Base-by-base conservation (phyloP, 2,329 filamentous ascomycete genomes). In the Colletotrichum orchidophilum region DNA sequence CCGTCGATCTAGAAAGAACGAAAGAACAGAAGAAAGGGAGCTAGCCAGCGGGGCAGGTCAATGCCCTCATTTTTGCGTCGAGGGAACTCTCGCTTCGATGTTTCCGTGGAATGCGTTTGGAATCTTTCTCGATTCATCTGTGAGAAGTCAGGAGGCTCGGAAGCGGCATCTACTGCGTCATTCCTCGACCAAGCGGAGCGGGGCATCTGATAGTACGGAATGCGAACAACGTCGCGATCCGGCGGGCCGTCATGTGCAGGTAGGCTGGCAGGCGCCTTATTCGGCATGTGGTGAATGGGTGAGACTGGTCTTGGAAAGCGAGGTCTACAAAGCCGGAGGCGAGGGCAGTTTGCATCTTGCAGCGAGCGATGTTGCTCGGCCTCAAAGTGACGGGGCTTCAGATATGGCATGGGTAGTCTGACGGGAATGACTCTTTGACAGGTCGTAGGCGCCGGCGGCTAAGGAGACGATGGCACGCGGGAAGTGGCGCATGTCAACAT, bases 1-100 rank as follows among this genome's bases (percentile, higher is more conserved):
- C 42, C 68, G 68, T 29, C 26, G 64, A 27, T 71, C 68, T 71
- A 54, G 64, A 71, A 71, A 13, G 26, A 46, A 21, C 2, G 11
- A 29, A 1, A 9, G 24, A 9, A 39, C n/a, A n/a, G n/a, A 18
- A 49, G 31, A 46, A 3, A 18, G 39, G 18, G 21, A 21, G 3
- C 39, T n/a, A n/a, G 3, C 18, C 21, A 46, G 18, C 1, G 21
- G 7, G 18, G 39, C 39, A 11, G 52, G 46, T 27, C 58, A 63
- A 52, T 58, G 58, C 68, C n/a, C 0, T 5, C 1, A 12, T 8
- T 46, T 21, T n/a, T 46, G 8, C 39, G 18, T 46, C 39, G 39
- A 46, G 21, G n/a, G 39, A 61, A n/a, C 64, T 53, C 33, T 59
- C 31, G 55, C 63, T 52, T 31, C 31, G 64, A 59, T 63, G 49